Conservation (phyloP, 2,329 filamentous ascomycete genomes). For the Aschersonia sp. region DNA sequence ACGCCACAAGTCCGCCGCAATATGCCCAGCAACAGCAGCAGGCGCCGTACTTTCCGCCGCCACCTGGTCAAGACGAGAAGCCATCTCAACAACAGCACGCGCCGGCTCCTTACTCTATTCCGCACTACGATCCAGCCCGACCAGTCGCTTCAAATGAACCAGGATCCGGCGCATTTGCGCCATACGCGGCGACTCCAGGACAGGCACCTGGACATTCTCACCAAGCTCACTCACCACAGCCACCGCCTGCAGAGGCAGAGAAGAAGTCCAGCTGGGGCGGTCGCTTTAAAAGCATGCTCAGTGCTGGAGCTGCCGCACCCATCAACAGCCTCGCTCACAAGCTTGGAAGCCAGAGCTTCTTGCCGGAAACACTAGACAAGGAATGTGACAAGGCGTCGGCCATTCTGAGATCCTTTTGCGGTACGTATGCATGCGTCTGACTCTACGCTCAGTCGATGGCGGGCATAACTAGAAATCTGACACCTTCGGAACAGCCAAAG, state of each 20-base stretch:
- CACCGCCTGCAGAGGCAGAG: background rate
- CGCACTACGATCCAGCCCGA: conserved; percentile 15
- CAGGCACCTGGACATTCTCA: conserved; percentile 2
- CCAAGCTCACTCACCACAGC: background rate
- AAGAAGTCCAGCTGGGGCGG: conserved; percentile 13
- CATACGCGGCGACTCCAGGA: background rate
- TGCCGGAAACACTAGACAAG: conserved; percentile 74
- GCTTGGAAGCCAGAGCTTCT: conserved; percentile 71
- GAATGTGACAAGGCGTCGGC: conserved; percentile 84
- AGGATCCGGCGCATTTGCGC: background rate
- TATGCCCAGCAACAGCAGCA: background rate
- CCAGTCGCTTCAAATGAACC: conserved; percentile 12
- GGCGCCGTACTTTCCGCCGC: conserved; percentile 7
- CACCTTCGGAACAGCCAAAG: conserved; percentile 25
- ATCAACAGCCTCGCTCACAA: conserved; percentile 74
- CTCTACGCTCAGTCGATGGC: background rate
- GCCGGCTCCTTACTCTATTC: conserved; percentile 12
- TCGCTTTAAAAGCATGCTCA: conserved; percentile 14
- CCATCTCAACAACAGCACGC: conserved; percentile 4
- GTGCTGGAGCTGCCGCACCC: conserved; percentile 45
- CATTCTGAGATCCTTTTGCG: conserved; percentile 77
- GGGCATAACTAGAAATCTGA: background rate
- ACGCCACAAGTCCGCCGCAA: background rate
- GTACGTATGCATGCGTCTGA: conserved; percentile 26
- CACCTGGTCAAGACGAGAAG: conserved; percentile 9